A percentile compares a stretch with the other conserved stretches of the same genome.
Evolutionary conservation across 495 filamentous ascomycete species (phyloP).

Genomic region (Penicillium paradoxum): DNA sequence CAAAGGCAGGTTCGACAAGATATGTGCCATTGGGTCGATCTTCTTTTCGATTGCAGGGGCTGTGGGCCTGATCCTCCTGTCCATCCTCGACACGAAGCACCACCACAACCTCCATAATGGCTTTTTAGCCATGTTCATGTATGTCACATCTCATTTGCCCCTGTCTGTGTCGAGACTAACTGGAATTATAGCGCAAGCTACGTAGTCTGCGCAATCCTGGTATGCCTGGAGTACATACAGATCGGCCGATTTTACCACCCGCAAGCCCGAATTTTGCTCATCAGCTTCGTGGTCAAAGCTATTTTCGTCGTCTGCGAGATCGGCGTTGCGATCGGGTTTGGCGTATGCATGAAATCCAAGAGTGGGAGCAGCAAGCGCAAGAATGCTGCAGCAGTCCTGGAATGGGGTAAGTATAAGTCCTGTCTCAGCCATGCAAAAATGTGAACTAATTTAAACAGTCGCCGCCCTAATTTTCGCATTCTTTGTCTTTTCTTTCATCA

Average conservation of each 20-base stretch:
- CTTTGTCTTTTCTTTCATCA: conserved; percentile 72
- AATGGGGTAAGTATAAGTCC: conserved; percentile 49
- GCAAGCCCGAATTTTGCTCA: conserved; percentile 58
- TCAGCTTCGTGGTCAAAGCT: conserved; percentile 72
- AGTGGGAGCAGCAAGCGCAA: conserved; percentile 29
- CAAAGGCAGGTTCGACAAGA: conserved; percentile 54
- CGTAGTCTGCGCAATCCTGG: conserved; percentile 65
- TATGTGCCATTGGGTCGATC: conserved; percentile 58
- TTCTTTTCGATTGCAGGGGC: conserved; percentile 65
- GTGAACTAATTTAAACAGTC: conserved; percentile 27
- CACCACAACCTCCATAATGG: conserved; percentile 59
- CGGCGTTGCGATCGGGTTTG: conserved; percentile 56
- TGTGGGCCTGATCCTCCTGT: conserved; percentile 63
- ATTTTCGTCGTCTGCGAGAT: conserved; percentile 70
- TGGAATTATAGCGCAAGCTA: conserved; percentile 32
- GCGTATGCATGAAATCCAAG: conserved; percentile 23
- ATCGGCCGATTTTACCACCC: conserved; percentile 60
- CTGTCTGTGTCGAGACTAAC: neutral
- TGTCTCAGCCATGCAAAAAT: neutral
- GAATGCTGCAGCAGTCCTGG: conserved; percentile 50
- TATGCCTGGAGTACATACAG: conserved; percentile 73
- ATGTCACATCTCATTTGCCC: conserved; percentile 23
- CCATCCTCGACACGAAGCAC: conserved; percentile 66
- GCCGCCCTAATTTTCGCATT: conserved; percentile 77
- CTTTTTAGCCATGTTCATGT: conserved; percentile 73